A percentile compares a stretch with the other conserved stretches of the same genome.
These are phyloP conservation scores for Penicillium verhagenii DNA, from an alignment of 495 filamentous ascomycete species.

Conservation along the genomic window DNA sequence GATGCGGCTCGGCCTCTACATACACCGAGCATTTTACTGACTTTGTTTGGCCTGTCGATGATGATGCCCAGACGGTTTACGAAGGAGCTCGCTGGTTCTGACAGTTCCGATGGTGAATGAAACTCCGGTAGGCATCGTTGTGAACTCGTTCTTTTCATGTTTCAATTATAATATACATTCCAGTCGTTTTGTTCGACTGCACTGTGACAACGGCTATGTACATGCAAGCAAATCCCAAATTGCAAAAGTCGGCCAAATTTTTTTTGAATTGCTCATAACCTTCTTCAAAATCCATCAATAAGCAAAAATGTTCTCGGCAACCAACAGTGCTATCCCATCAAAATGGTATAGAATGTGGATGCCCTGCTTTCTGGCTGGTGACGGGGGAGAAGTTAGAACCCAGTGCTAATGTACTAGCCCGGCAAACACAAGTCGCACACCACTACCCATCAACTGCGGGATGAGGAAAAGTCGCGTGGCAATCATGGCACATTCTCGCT, in stretches of 20 bases:
- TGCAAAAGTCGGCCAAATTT: background rate
- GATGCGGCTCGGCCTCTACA: background rate
- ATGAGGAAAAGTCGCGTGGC: background rate
- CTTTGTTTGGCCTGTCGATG: background rate
- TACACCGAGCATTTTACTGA: background rate
- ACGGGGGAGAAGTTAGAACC: no score
- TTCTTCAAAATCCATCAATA: background rate
- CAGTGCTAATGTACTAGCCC: background rate
- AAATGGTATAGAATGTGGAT: background rate
- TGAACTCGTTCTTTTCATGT: background rate
- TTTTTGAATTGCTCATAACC: no score
- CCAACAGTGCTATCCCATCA: background rate
- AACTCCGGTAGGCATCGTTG: background rate
- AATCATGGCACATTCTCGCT: background rate
- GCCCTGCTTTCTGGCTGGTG: background rate
- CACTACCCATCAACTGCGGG: background rate
- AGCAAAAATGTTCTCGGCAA: background rate
- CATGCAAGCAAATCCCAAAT: background rate
- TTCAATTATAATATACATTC: conserved; percentile 15
- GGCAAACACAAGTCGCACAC: background rate
- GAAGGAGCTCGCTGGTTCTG: no score
- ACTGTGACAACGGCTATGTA: conserved; percentile 5
- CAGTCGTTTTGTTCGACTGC: conserved; percentile 6
- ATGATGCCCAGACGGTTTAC: background rate
- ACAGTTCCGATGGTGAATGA: background rate